Evolutionary conservation across 116 monocot species (phyloP), one percentile per base, ranked within the genome.

Genomic region (Cymodocea nodosa): DNA sequence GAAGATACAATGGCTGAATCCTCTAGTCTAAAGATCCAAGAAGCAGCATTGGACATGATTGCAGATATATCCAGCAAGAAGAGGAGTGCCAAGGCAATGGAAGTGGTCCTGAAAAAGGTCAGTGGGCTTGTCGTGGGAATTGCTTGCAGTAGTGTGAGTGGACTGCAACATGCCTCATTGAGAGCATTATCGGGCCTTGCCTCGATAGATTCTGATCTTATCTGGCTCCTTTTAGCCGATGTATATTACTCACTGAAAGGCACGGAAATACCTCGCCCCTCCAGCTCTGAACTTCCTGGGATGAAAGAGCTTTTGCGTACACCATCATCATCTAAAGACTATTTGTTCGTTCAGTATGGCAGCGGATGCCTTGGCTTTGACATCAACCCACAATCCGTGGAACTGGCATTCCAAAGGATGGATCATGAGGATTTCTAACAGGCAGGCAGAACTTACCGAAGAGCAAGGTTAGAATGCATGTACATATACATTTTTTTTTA

Each of bases 191-290:
- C 73, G 35, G 88, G 85, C 15, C 82, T 91, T 53, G 81, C 87
- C 23, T 34, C 71, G 59, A 85, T 97, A 0, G 88, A 97, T 56
- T 57, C 85, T 4, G 91, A 97, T 65, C 82, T 91, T 15, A 74
- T 91, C 23, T 97, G 97, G 97, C 81, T 97, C 54, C 85, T 91
- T 52, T 62, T 97, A 13, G 91, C 91, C 15, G 97, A 97, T 77
- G 69, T 91, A 11, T 85, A 86, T 60, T 88, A 76, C 53, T 74
- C 81, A 1, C n/a, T 88, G 23, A 85, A 84, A 54, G 77, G 52
- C 19, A 76, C 65, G 19, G 76, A 75, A 19, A 30, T 66, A 15
- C 68, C 77, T 63, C 13, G 24, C 10, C 83, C 82, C 4, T 77
- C 77, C 1, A 22, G 23, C 0, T 39, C 51, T 15, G 83, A 80